phyloP scores from a whole-genome alignment of 1,284 basidiomycete species.

The Caloboletus inedulis region DNA sequence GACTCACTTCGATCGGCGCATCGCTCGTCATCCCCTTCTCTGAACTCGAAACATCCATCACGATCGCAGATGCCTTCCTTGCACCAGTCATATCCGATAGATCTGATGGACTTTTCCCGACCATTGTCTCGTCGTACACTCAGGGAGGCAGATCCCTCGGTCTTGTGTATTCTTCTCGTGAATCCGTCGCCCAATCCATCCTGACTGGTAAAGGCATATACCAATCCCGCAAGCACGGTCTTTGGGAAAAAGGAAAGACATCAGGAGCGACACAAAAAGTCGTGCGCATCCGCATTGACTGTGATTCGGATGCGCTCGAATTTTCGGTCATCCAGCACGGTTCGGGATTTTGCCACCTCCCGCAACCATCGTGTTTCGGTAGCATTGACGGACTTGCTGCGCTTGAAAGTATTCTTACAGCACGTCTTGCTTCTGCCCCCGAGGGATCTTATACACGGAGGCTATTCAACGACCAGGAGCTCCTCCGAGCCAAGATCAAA shows the following conservation, averaged over 20 bases:
- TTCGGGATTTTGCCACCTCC: constrained; percentile 91
- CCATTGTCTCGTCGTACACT: constrained; percentile 79
- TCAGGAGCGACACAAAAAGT: constrained; percentile 93
- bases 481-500: constrained; percentile 92
- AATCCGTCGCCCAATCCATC: constrained; percentile 87
- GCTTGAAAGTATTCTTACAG: constrained; percentile 78
- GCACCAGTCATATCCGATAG: constrained; percentile 84
- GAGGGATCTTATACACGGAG: constrained; percentile 91
- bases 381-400: constrained; percentile 73
- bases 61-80: constrained; percentile 84
- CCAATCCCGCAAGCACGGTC: constrained; percentile 92
- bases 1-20: constrained; percentile 57
- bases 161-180: constrained; percentile 93
- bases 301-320: constrained; percentile 90
- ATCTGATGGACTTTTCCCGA: constrained; percentile 90
- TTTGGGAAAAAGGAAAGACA: constrained; percentile 98
- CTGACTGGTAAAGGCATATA: constrained; percentile 90
- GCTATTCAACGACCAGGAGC: constrained; percentile 79
- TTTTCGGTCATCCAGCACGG: constrained; percentile 92
- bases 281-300: constrained; percentile 82
- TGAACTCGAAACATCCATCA: constrained; percentile 62
- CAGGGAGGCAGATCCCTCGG: constrained; percentile 80
- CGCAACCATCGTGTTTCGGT: constrained; percentile 86
- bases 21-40: constrained; percentile 74
- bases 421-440: constrained; percentile 75